These are phyloP conservation scores for Melastoma candidum DNA, from an alignment of 441 rosid species.

Conservation along the genomic window DNA sequence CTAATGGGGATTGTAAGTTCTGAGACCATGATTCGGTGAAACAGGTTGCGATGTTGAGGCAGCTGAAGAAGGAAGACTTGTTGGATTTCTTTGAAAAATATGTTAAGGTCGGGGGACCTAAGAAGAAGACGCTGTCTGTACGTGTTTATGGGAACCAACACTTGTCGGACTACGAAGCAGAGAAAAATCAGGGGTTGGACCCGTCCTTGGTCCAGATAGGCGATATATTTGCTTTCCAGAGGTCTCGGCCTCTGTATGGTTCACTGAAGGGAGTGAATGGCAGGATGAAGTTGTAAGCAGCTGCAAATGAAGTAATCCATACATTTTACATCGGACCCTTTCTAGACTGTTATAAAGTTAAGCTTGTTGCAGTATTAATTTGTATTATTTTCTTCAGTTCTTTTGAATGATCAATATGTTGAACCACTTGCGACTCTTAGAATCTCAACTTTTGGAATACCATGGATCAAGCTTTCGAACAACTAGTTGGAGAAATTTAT, in stretches of 20 bases:
- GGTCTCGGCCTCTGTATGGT: conserved; percentile 76
- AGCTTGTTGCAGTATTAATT: no score
- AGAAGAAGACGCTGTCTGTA: conserved; percentile 52
- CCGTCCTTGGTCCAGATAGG: conserved; percentile 31
- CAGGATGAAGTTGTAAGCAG: conserved; percentile 29
- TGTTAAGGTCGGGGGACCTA: conserved; percentile 52
- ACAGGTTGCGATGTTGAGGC: conserved; percentile 60
- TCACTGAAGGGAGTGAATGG: conserved; percentile 59
- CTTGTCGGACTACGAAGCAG: conserved; percentile 33
- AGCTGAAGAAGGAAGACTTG: conserved; percentile 52
- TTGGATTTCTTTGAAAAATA: conserved; percentile 59
- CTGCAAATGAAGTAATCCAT: no score
- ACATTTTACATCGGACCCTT: no score
- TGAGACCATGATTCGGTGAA: not conserved
- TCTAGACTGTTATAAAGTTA: no score
- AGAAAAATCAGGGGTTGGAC: conserved; percentile 25
- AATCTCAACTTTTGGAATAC: no score
- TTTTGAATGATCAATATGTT: no score
- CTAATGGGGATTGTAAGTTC: no score
- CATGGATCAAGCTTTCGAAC: no score
- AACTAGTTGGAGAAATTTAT: no score
- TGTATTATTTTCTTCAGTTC: no score
- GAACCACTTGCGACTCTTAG: no score
- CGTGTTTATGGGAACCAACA: conserved; percentile 61
- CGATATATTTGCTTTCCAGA: conserved; percentile 65